Evolutionary conservation across 2,329 filamentous ascomycete species (phyloP).

Genomic region (Fusarium albosuccineum): DNA sequence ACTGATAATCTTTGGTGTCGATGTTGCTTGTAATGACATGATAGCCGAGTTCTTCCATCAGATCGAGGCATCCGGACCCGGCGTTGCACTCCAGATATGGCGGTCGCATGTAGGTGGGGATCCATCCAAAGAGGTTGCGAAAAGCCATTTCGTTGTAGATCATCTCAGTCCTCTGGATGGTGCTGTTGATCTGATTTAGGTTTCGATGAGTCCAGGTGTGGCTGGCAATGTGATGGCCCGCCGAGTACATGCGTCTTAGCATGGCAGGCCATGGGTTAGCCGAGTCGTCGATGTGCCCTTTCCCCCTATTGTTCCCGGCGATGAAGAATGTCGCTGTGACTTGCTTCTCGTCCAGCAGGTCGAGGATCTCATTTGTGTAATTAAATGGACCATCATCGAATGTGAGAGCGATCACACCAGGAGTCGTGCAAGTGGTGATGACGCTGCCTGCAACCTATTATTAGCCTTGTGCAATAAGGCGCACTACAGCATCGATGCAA

Average conservation of each 20-base stretch:
- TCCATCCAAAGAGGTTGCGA: constrained; percentile 56
- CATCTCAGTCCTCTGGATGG: constrained; percentile 55
- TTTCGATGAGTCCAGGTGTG: constrained; percentile 63
- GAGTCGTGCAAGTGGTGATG: constrained; percentile 53
- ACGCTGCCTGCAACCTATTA: constrained; percentile 43
- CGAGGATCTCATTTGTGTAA: constrained; percentile 58
- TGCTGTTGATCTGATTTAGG: constrained; percentile 53
- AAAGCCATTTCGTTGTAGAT: constrained; percentile 60
- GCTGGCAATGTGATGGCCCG: constrained; percentile 61
- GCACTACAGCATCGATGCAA: constrained; percentile 10
- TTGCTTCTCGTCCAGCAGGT: constrained; percentile 49
- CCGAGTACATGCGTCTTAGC: constrained; percentile 56
- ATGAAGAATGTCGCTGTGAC: constrained; percentile 59
- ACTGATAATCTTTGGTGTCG: constrained; percentile 72
- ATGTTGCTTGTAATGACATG: constrained; percentile 69
- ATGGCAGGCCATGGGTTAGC: constrained; percentile 52
- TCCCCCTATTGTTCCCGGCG: constrained; percentile 57
- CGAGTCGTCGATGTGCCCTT: constrained; percentile 56
- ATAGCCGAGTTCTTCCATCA: constrained; percentile 61
- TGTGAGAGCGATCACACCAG: constrained; percentile 58
- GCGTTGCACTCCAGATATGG: constrained; percentile 60
- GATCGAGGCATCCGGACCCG: constrained; percentile 54
- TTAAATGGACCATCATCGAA: constrained; percentile 62
- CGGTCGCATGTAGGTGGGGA: constrained; percentile 60
- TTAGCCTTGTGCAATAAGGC: constrained; percentile 35